Conservation (phyloP, 495 filamentous ascomycete species). For the Neurospora sp. region DNA sequence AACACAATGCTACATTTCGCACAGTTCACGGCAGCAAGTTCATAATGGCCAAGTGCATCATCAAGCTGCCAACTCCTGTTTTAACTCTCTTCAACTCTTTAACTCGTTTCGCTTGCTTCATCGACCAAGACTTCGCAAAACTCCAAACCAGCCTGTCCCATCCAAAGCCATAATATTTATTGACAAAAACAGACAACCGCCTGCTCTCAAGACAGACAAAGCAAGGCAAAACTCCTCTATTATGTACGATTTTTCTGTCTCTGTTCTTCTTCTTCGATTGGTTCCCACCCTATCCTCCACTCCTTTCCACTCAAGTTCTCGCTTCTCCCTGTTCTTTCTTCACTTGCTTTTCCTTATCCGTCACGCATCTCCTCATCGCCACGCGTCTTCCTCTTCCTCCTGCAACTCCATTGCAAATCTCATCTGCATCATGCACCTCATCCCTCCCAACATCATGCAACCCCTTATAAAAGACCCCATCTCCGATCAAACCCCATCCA, state of each 20-base stretch:
- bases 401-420: not conserved
- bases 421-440: not conserved
- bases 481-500: not conserved
- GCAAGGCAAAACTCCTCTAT: not conserved
- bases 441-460: not conserved
- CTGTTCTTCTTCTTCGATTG: not conserved
- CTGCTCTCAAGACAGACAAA: not conserved
- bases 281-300: not conserved
- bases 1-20: not conserved
- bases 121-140: not conserved
- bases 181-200: not conserved
- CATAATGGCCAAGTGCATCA: not conserved
- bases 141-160: not conserved
- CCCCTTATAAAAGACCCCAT: not conserved
- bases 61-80: not conserved
- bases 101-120: not conserved
- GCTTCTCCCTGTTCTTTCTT: not conserved
- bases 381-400: not conserved
- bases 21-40: not conserved
- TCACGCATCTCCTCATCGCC: not conserved
- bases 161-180: not conserved
- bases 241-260: not conserved
- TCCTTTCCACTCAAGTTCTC: not conserved
- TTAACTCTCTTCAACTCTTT: not conserved
- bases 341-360: not conserved